Evolutionary conservation across 2,329 filamentous ascomycete species (phyloP).

Genomic region (Chaetomium globosum): DNA sequence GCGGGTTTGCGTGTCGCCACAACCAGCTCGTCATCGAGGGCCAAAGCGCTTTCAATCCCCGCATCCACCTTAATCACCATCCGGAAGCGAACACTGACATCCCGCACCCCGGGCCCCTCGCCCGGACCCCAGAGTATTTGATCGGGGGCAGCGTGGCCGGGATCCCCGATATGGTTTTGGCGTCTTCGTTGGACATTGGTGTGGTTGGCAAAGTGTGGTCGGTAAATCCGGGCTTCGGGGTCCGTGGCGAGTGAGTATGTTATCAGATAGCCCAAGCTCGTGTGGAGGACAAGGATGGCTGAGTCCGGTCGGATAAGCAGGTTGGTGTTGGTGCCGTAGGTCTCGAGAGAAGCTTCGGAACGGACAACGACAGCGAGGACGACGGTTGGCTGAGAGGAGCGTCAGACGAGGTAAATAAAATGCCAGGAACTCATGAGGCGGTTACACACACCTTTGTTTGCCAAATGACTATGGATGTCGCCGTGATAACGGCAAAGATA

Average conservation of each 20-base stretch:
- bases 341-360: conserved; percentile 74
- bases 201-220: conserved; percentile 73
- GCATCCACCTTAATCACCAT: conserved; percentile 99
- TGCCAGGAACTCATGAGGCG: background rate
- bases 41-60: conserved; percentile 83
- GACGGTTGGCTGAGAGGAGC: conserved; percentile 70
- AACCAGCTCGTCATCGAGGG: conserved; percentile 87
- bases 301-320: conserved; percentile 88
- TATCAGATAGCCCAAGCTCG: conserved; percentile 81
- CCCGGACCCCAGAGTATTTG: conserved; percentile 73
- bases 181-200: conserved; percentile 64
- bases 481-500: conserved; percentile 83
- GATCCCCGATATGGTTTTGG: conserved; percentile 63
- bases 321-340: conserved; percentile 83
- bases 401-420: conserved; percentile 22
- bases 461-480: conserved; percentile 88
- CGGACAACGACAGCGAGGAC: conserved; percentile 83
- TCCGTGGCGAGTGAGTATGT: conserved; percentile 92
- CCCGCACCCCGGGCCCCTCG: conserved; percentile 78
- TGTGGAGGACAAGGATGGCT: conserved; percentile 88
- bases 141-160: conserved; percentile 58
- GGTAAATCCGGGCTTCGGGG: conserved; percentile 79
- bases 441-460: conserved; percentile 75
- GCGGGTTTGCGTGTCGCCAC: conserved; percentile 90
- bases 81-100: conserved; percentile 87